These are phyloP conservation scores for Dactylellina leptospora DNA, from an alignment of 2,329 filamentous ascomycete genomes.

Conservation along the genomic window DNA sequence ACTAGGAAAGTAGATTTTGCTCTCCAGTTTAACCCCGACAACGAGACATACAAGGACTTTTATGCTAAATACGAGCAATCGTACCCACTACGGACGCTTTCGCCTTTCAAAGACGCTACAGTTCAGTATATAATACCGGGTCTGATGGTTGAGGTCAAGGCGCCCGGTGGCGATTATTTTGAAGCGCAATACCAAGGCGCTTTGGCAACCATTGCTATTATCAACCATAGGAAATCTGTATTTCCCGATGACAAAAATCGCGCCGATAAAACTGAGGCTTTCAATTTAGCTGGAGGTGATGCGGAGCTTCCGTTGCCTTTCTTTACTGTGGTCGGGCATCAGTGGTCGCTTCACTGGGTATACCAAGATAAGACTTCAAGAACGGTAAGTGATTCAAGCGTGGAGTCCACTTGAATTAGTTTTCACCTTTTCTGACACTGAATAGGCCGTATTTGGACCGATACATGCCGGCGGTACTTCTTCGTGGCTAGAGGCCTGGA, in stretches of 20 bases:
- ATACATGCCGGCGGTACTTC: not conserved
- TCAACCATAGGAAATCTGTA: not conserved
- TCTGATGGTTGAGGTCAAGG: constrained; percentile 6
- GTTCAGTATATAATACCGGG: not conserved
- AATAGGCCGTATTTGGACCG: not conserved
- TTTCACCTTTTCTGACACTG: no score
- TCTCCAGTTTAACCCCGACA: not conserved
- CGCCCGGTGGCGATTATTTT: not conserved
- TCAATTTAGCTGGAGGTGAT: no score
- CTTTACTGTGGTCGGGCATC: constrained; percentile 6
- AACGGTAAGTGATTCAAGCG: no score
- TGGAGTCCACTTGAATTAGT: no score
- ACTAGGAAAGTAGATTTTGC: not conserved
- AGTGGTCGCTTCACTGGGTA: constrained; percentile 1
- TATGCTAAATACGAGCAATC: not conserved
- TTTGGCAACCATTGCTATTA: not conserved
- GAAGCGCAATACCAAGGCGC: constrained; percentile 8
- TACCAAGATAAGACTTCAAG: not conserved
- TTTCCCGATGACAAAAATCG: not conserved
- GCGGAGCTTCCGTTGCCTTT: constrained; percentile 10
- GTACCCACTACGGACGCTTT: not conserved
- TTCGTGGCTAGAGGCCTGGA: not conserved
- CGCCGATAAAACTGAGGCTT: no score
- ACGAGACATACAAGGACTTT: not conserved
- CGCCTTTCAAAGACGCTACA: not conserved